Evolutionary conservation across 306 rosid genomes (phyloP).

Genomic region (Casuarina glauca): DNA sequence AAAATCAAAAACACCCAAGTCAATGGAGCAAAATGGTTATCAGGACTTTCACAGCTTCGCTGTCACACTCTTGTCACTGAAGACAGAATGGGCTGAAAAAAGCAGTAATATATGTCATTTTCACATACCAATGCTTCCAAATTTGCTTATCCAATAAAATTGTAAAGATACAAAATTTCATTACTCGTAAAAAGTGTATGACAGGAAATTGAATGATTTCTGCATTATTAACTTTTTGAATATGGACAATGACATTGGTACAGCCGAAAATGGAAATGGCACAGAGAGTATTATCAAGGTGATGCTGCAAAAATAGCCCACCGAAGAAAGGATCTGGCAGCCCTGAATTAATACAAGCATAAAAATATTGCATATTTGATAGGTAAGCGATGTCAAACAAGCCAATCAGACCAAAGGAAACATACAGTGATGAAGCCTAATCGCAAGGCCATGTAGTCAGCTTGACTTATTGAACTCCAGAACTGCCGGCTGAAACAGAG

Average conservation of each 20-base stretch:
- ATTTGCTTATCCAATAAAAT: background rate
- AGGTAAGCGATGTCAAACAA: background rate
- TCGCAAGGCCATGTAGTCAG: slow-evolving; percentile 93
- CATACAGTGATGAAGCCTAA: slow-evolving; percentile 81
- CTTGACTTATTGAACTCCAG: slow-evolving; percentile 81
- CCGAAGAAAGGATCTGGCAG: background rate
- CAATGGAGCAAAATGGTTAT: slow-evolving; percentile 28
- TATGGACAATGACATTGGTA: background rate
- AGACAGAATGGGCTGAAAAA: background rate
- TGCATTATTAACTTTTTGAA: background rate
- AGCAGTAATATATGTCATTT: background rate
- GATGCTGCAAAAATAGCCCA: background rate
- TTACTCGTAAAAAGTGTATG: background rate
- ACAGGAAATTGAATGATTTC: background rate
- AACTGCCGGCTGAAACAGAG: slow-evolving; percentile 93
- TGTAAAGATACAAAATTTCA: background rate
- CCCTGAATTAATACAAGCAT: background rate
- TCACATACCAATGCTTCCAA: background rate
- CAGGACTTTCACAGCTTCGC: background rate
- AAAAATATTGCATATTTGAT: slow-evolving; percentile 6
- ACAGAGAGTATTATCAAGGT: background rate
- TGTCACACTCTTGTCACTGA: background rate
- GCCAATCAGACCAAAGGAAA: slow-evolving; percentile 20
- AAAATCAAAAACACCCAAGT: slow-evolving; percentile 23
- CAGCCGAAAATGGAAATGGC: background rate